Evolutionary conservation across 257 asterid species (phyloP).

Genomic region (Echites panduratus): DNA sequence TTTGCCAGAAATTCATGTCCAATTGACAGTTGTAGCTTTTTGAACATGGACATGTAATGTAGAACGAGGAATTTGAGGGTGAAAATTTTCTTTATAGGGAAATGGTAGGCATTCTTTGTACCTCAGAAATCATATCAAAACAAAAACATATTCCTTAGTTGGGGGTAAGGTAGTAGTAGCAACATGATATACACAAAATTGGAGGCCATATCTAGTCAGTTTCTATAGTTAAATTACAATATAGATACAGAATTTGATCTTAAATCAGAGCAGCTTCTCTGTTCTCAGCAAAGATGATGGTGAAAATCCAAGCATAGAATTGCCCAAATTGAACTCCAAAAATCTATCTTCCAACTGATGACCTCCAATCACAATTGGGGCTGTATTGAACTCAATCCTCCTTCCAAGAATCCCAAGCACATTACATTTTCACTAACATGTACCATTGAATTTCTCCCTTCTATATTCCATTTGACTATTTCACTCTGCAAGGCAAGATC

Average conservation of each 20-base stretch:
- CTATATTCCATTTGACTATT: conserved; percentile 73
- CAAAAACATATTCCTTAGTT: too few species aligned
- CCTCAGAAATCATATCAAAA: too few species aligned
- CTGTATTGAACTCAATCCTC: conserved; percentile 43
- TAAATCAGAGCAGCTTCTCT: conserved; percentile 45
- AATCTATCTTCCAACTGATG: conserved; percentile 66
- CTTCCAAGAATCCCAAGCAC: conserved; percentile 86
- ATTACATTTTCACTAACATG: conserved; percentile 46
- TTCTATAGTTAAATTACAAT: neutral
- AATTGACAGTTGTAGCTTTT: neutral
- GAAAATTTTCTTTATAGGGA: too few species aligned
- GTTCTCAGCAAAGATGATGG: conserved; percentile 27
- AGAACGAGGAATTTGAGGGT: too few species aligned
- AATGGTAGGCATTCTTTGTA: too few species aligned
- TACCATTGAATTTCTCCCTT: conserved; percentile 65
- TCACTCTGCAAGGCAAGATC: conserved; percentile 85
- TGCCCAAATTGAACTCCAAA: conserved; percentile 64
- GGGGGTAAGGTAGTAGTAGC: too few species aligned
- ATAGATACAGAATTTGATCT: neutral
- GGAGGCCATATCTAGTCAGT: neutral
- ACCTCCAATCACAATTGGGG: conserved; percentile 65
- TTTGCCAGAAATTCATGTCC: neutral
- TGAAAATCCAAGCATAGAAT: conserved; percentile 76
- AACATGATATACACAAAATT: too few species aligned
- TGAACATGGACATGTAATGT: too few species aligned